Evolutionary conservation across 768 basidiomycete genomes (phyloP).

Genomic region (Melanogaster broomeanus): DNA sequence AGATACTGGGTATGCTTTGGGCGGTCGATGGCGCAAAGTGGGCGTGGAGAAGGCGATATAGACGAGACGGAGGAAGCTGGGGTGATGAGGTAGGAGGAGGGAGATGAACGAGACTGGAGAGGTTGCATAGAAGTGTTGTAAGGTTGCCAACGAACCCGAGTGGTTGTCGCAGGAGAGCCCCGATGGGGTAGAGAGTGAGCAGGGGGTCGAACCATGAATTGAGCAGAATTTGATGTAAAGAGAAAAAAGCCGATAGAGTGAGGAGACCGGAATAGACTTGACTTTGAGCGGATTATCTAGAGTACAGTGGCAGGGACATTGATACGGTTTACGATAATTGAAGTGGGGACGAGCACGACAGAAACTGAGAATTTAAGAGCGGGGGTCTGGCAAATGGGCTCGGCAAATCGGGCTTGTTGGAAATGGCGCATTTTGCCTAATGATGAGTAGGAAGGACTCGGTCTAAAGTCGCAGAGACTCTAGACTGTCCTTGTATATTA

Average conservation of each 20-base stretch:
- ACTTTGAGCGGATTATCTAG: constrained; percentile 34
- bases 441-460: constrained; percentile 23
- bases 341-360: constrained; percentile 9
- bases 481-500: constrained; percentile 40
- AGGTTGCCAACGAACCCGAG: constrained; percentile 82
- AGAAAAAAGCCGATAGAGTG: not conserved
- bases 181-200: constrained; percentile 65
- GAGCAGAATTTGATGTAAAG: constrained; percentile 5
- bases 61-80: constrained; percentile 56
- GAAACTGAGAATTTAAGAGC: constrained; percentile 13
- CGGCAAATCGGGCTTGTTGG: constrained; percentile 26
- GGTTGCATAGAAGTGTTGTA: constrained; percentile 52
- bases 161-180: constrained; percentile 58
- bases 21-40: constrained; percentile 38
- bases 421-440: constrained; percentile 42
- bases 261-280: constrained; percentile 7
- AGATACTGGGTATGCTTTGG: constrained; percentile 33
- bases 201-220: constrained; percentile 35
- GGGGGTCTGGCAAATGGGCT: constrained; percentile 19
- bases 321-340: constrained; percentile 21
- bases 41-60: constrained; percentile 41
- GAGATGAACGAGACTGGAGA: constrained; percentile 37
- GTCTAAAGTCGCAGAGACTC: constrained; percentile 41
- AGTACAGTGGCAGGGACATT: constrained; percentile 38
- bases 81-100: constrained; percentile 52